Base-by-base conservation (phyloP, 2,329 filamentous ascomycete species). In the Purpureocillium takamizusanense region DNA sequence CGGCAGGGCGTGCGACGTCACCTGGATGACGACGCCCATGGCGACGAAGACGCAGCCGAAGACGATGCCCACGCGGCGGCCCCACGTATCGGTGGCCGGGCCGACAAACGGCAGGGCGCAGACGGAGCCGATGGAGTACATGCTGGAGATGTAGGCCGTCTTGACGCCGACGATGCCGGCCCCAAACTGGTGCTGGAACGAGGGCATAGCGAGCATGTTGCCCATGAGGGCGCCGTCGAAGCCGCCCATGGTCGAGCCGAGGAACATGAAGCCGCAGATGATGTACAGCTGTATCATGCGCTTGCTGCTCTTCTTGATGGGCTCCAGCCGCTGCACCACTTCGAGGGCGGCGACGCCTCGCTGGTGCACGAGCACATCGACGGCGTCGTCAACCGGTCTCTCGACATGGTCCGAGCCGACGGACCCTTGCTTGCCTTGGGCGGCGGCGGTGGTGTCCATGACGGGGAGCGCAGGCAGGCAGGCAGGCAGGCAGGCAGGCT, bases 201-300 rank as follows among this genome's bases (percentile, higher is more conserved):
- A 53, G 28, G 53, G 56, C 50, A 65, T 69, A 33, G 65, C 62
- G 31, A 63, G 59, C 42, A 68, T 48, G 47, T 67, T 68, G 55
- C 70, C 70, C 52, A 71, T 69, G 33, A 72, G 52, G 18, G 65
- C 68, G 31, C 67, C 66, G 49, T 72, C 69, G 48, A 70, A 73
- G 40, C 69, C 69, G 52, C 72, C 72, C 62, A 71, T 70, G 31
- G 65, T 66, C 43, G 66, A 67, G 50, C 67, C 69, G 51, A 70
- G 65, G 52, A 69, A 70, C 31, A 65, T 66, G 33, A 70, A 46
- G 41, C 70, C 48, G 42, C 65, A 70, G 48, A 65, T 64, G 38
- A 46, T 44, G 43, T 70, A 70, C 21, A 25, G 21, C 21, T 25
- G 21, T 25, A 25, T 25, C 21, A 25, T 25, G 6, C 21, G 5